Base-by-base conservation (phyloP, 495 filamentous ascomycete genomes). In the Penicillium salamii region DNA sequence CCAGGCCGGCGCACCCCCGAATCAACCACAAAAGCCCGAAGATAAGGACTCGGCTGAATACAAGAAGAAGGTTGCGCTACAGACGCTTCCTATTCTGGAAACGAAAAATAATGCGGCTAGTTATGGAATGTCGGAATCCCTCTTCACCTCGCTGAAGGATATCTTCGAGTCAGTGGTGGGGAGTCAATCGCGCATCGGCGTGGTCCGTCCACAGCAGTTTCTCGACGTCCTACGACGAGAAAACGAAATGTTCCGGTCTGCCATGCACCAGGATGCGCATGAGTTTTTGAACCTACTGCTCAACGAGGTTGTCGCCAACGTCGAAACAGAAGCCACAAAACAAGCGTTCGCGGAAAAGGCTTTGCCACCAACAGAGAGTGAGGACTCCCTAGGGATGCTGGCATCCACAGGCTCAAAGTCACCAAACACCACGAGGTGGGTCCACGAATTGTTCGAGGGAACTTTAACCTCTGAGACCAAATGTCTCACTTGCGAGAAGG, bases 181-280 rank as follows among this genome's bases (percentile, higher is more conserved):
- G 31, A 90, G 90, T 62, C 72, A 81, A 49, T 87, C 88, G 14
- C 82, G 90, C 48, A 89, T 90, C 2, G 93, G 93, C 8, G 89
- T 98, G 7, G 78, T 96, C n/a, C 93, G 89, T 59, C 93, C 93
- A 3, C 85, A 90, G 48, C 85, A 91, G 56, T 97, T 98, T 53
- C 71, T 98, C 39, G 95, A 97, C 64, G 89, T 97, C 9, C 79
- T 98, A 53, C 88, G 90, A 61, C 79, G 89, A 21, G 90, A 97
- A 53, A 91, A 97, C 62, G 95, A 97, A 65, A 95, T 96, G 90
- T 98, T 97, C 56, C 87, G 91, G 39, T 88, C 87, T 31, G 85
- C 90, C 18, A 95, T 96, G 88, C 93, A 98, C 67, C 93, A 98
- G 68, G 93, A 98, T 71, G 93, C 93, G 5, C 93, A 98, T 61